Evolutionary conservation across 2,329 filamentous ascomycete genomes (phyloP).

Genomic region (Diaporthe destruens): DNA sequence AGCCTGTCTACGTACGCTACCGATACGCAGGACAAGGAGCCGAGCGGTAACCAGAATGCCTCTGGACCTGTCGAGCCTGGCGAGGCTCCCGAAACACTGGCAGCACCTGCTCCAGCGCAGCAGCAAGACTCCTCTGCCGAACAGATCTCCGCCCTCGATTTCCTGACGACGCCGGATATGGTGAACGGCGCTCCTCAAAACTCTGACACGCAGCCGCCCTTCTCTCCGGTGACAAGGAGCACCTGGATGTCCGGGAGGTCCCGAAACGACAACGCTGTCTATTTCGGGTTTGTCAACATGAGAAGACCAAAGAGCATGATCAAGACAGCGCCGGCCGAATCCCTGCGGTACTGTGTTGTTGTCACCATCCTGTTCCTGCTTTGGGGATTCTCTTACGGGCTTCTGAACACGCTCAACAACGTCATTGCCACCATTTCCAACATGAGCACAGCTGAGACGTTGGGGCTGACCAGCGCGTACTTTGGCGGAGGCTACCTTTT

Average conservation of each 20-base stretch:
- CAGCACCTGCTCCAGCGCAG: background rate
- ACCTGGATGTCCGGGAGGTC: constrained; percentile 47
- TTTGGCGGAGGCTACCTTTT: constrained; percentile 79
- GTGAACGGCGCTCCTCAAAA: constrained; percentile 17
- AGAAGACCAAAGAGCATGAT: constrained; percentile 78
- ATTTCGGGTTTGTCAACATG: constrained; percentile 85
- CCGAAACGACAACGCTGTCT: constrained; percentile 62
- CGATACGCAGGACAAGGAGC: constrained; percentile 40
- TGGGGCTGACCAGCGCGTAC: constrained; percentile 78
- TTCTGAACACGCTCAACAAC: constrained; percentile 84
- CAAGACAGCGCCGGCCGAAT: constrained; percentile 71
- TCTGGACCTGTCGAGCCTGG: constrained; percentile 7
- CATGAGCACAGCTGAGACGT: constrained; percentile 71
- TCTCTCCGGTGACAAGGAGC: constrained; percentile 16
- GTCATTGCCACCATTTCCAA: constrained; percentile 73
- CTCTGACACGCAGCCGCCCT: background rate
- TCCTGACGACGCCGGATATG: constrained; percentile 59
- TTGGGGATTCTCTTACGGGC: constrained; percentile 91
- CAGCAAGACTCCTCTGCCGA: constrained; percentile 31
- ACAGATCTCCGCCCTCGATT: constrained; percentile 57
- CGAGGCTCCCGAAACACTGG: background rate
- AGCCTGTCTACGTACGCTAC: constrained; percentile 49
- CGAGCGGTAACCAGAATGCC: constrained; percentile 14
- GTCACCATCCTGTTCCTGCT: constrained; percentile 88
- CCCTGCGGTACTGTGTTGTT: constrained; percentile 77